Conservation (phyloP, 2,329 filamentous ascomycete genomes). For the Fusarium musae region DNA sequence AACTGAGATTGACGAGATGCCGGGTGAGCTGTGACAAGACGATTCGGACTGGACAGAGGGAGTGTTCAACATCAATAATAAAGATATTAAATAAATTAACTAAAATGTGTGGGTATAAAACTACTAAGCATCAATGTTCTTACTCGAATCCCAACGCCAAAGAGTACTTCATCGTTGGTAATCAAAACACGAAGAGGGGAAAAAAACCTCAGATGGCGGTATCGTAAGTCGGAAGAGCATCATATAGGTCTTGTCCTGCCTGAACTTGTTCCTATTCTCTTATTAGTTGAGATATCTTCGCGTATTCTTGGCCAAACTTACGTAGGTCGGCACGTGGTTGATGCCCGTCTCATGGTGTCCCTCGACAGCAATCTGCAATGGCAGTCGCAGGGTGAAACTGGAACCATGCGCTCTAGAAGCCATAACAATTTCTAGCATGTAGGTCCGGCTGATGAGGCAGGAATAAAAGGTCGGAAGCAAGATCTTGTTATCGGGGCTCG, state of each 20-base stretch:
- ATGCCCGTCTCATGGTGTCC: not conserved
- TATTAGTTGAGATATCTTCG: not conserved
- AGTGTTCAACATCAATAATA: too few relatives aligned
- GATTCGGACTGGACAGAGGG: too few relatives aligned
- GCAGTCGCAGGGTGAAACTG: conserved; percentile 9
- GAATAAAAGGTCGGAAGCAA: conserved; percentile 33
- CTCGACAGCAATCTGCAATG: conserved; percentile 20
- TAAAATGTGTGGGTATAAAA: not conserved
- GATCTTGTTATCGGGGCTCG: conserved; percentile 16
- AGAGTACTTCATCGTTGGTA: not conserved
- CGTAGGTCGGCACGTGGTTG: conserved; percentile 24
- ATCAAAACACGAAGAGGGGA: not conserved
- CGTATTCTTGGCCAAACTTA: not conserved
- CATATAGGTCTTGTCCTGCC: conserved; percentile 8
- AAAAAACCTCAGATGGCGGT: not conserved
- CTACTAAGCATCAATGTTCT: not conserved
- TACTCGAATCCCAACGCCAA: rapidly evolving
- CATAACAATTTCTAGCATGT: conserved; percentile 7
- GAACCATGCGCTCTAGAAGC: conserved; percentile 5
- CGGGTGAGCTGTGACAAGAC: too few relatives aligned
- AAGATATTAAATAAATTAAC: not conserved
- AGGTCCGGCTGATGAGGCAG: conserved; percentile 30
- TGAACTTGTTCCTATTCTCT: conserved; percentile 5
- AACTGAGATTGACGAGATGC: too few relatives aligned
- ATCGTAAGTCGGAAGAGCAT: conserved; percentile 22